Conservation (phyloP, 306 rosid species). For the Astragalus glycyphyllos region DNA sequence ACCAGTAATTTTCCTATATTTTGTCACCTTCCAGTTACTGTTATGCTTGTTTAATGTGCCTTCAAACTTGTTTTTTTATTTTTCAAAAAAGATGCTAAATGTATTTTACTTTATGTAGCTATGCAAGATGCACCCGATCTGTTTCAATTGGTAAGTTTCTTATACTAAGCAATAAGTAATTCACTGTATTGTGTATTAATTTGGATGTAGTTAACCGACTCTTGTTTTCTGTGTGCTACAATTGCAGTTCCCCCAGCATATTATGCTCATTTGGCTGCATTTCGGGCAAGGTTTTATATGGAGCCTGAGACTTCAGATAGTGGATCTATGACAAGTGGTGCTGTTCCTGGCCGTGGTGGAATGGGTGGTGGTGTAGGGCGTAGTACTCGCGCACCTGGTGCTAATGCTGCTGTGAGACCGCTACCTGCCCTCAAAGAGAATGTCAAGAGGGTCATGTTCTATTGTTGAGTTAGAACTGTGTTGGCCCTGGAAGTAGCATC, state of each 20-base stretch:
- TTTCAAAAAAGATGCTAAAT: background rate
- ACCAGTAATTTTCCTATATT: background rate
- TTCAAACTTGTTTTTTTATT: background rate
- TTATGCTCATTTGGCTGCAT: slow-evolving; percentile 94
- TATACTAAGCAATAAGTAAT: background rate
- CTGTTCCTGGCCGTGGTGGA: slow-evolving; percentile 70
- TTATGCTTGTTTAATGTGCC: background rate
- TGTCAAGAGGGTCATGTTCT: slow-evolving; percentile 93
- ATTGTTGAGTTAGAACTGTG: slow-evolving; percentile 46
- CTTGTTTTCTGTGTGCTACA: background rate
- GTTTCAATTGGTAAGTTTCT: slow-evolving; percentile 84
- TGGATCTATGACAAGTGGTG: slow-evolving; percentile 88
- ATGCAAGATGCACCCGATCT: slow-evolving; percentile 94
- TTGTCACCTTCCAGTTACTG: background rate
- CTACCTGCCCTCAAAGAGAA: slow-evolving; percentile 86
- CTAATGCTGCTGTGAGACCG: slow-evolving; percentile 82
- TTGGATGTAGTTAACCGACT: background rate
- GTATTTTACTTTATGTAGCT: slow-evolving; percentile 49
- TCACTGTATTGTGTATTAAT: background rate
- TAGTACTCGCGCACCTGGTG: slow-evolving; percentile 65
- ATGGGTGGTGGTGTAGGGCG: slow-evolving; percentile 57
- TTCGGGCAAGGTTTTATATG: slow-evolving; percentile 92
- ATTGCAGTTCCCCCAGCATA: slow-evolving; percentile 95
- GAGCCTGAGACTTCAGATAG: slow-evolving; percentile 90
- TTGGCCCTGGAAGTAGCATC: background rate